These are phyloP conservation scores for Hymenoscyphus salicellus DNA, from an alignment of 2,329 filamentous ascomycete genomes.

Conservation along the genomic window DNA sequence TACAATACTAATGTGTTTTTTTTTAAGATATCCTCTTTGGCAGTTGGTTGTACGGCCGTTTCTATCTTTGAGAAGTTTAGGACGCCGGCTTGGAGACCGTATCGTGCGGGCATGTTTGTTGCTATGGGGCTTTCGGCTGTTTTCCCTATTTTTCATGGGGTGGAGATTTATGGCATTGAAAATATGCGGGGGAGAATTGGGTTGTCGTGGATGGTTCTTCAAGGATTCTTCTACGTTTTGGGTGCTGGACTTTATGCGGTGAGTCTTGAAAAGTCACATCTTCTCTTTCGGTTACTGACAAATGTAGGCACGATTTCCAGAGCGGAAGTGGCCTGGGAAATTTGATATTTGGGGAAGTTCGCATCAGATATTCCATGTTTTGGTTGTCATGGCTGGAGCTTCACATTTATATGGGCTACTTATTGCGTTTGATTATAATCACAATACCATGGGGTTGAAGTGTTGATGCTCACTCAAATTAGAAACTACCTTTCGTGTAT, in stretches of 20 bases:
- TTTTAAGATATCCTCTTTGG: constrained; percentile 76
- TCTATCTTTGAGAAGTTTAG: constrained; percentile 81
- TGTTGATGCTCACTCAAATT: constrained; percentile 21
- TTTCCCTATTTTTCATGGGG: constrained; percentile 76
- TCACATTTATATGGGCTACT: constrained; percentile 78
- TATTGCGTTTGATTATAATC: constrained; percentile 82
- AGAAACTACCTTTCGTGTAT: not conserved
- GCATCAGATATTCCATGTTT: constrained; percentile 92
- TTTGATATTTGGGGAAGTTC: constrained; percentile 93
- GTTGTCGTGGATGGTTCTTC: constrained; percentile 73
- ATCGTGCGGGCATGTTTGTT: constrained; percentile 86
- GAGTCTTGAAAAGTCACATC: constrained; percentile 36
- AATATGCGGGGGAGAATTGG: constrained; percentile 72
- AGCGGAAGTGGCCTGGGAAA: constrained; percentile 69
- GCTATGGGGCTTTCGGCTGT: constrained; percentile 80
- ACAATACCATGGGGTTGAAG: constrained; percentile 45
- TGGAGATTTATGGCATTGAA: constrained; percentile 63
- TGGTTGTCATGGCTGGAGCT: constrained; percentile 78
- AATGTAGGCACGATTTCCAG: constrained; percentile 70
- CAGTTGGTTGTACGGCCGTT: constrained; percentile 70
- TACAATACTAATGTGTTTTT: not conserved
- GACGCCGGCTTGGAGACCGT: constrained; percentile 77
- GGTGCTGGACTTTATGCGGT: constrained; percentile 86
- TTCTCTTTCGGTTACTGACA: constrained; percentile 13
- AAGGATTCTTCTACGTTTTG: constrained; percentile 80